Conservation (phyloP, 164 flowering plant genomes). For the Tinospora cordifolia region DNA sequence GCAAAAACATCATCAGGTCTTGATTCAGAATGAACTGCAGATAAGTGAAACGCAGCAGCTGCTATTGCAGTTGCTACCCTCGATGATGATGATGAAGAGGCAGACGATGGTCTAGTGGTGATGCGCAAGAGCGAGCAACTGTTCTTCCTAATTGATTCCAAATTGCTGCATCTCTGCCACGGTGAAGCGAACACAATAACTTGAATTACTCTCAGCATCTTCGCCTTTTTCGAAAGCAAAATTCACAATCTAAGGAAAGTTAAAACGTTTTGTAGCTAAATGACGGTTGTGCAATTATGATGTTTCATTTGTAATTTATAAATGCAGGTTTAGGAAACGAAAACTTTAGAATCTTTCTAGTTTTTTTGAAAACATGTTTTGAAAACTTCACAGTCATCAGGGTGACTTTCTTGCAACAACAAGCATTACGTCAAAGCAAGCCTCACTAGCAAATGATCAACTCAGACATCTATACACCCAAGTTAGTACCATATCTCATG, state of each 20-base stretch:
- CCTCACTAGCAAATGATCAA: slow-evolving; percentile 70
- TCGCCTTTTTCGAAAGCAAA: slow-evolving; percentile 3
- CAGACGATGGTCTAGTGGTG: slow-evolving; percentile 11
- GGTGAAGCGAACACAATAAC: slow-evolving; percentile 30
- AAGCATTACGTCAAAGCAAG: slow-evolving; percentile 73
- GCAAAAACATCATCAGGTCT: slow-evolving; percentile 27
- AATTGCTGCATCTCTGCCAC: slow-evolving; percentile 9
- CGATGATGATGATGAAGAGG: background rate
- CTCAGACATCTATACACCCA: slow-evolving; percentile 68
- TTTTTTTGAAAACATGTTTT: no score
- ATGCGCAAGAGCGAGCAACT: slow-evolving; percentile 15
- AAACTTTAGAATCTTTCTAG: no score
- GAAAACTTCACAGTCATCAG: slow-evolving; percentile 65
- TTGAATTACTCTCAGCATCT: slow-evolving; percentile 52
- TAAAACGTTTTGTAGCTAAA: no score
- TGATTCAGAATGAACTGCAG: slow-evolving; percentile 30
- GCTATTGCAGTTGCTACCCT: slow-evolving; percentile 9
- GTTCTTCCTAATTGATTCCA: slow-evolving; percentile 18
- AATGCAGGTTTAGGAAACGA: no score
- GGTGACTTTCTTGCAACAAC: slow-evolving; percentile 86
- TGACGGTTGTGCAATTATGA: no score
- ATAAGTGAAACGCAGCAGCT: slow-evolving; percentile 26
- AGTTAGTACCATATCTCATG: slow-evolving; percentile 29
- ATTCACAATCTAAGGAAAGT: background rate
- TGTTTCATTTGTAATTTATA: no score